Evolutionary conservation across 495 filamentous ascomycete genomes (phyloP).

Genomic region (Tuber microsphaerosporum): DNA sequence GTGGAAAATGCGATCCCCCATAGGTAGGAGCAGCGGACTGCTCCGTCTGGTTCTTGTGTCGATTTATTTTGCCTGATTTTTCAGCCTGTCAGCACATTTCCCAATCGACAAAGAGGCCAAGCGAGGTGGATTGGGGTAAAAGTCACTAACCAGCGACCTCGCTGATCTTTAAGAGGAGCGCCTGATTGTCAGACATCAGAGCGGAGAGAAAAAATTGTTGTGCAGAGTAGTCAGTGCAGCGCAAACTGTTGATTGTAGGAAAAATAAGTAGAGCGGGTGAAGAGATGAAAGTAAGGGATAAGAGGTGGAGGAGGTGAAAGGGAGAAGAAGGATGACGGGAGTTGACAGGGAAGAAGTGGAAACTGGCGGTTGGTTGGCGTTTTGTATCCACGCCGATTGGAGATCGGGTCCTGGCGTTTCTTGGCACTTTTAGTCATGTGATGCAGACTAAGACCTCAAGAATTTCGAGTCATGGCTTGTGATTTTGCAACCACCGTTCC

Average conservation of each 20-base stretch:
- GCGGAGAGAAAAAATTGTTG: neutral
- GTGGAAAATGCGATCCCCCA: slow-evolving; percentile 10
- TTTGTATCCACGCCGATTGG: slow-evolving; percentile 18
- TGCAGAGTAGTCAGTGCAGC: neutral
- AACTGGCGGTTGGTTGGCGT: slow-evolving; percentile 34
- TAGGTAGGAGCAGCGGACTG: slow-evolving; percentile 39
- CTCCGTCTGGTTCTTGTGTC: slow-evolving; percentile 61
- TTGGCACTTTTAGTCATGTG: neutral
- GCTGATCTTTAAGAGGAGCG: slow-evolving; percentile 67
- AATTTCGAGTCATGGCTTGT: neutral
- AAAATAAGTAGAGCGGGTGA: neutral
- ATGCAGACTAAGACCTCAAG: neutral
- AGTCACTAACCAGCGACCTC: slow-evolving; percentile 59
- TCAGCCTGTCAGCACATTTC: neutral
- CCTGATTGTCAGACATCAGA: slow-evolving; percentile 63
- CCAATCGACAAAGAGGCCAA: slow-evolving; percentile 23
- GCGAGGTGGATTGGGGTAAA: slow-evolving; percentile 18
- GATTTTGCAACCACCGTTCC: neutral
- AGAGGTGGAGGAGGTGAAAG: slow-evolving; percentile 1
- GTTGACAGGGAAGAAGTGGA: slow-evolving; percentile 26
- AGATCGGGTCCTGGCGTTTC: neutral
- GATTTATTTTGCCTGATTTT: slow-evolving; percentile 67
- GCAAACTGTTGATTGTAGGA: neutral
- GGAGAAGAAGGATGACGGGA: slow-evolving; percentile 20
- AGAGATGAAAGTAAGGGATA: neutral